Conservation (phyloP, 2,329 filamentous ascomycete genomes). For the Tolypocladium cylindrosporum region DNA sequence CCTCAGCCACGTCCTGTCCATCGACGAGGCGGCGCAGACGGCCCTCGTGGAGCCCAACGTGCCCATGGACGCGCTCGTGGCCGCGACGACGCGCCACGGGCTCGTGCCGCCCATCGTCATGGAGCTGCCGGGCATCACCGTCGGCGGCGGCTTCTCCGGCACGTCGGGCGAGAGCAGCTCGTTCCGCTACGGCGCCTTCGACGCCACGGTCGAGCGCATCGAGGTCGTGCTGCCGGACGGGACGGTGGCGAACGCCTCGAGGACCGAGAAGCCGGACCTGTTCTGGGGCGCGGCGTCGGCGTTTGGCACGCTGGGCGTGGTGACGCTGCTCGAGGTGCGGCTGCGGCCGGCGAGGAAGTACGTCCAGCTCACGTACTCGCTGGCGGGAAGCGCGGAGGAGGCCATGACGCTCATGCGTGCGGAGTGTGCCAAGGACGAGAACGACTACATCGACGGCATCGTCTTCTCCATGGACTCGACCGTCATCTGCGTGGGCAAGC, state of each 20-base stretch:
- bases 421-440: conserved; percentile 24
- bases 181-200: conserved; percentile 58
- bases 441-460: conserved; percentile 62
- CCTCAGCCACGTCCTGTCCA: conserved; percentile 50
- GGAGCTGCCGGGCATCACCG: conserved; percentile 65
- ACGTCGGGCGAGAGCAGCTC: conserved; percentile 60
- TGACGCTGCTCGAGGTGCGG: conserved; percentile 52
- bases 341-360: conserved; percentile 43
- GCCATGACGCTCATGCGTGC: conserved; percentile 33
- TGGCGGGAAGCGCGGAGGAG: conserved; percentile 27
- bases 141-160: conserved; percentile 57
- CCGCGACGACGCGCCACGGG: conserved; percentile 42
- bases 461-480: conserved; percentile 45
- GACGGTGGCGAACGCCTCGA: conserved; percentile 42
- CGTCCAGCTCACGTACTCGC: conserved; percentile 49
- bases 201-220: conserved; percentile 48
- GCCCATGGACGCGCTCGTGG: conserved; percentile 54
- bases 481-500: conserved; percentile 50
- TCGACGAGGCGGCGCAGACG: conserved; percentile 43
- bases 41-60: conserved; percentile 64
- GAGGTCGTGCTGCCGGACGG: conserved; percentile 58
- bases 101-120: conserved; percentile 58
- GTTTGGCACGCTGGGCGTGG: conserved; percentile 57
- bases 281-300: conserved; percentile 57
- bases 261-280: conserved; percentile 44